These are phyloP conservation scores for Candida mattraensis DNA, from an alignment of 805 yeast genomes.

Conservation along the genomic window DNA sequence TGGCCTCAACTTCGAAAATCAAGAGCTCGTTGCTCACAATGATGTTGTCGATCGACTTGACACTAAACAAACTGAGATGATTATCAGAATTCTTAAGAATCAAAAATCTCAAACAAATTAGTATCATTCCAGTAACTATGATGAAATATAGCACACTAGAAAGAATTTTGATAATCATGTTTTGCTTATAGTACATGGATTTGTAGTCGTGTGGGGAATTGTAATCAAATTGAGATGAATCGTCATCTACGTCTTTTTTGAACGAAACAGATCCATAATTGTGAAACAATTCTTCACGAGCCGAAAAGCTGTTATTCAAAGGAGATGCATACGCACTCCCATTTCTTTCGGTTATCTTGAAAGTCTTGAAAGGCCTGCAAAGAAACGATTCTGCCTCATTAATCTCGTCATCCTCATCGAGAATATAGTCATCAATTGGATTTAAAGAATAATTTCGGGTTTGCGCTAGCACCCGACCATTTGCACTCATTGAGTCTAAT, in stretches of 20 bases:
- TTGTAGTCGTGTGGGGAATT: constrained; percentile 36
- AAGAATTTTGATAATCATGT: constrained; percentile 19
- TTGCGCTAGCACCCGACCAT: constrained; percentile 2
- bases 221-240: constrained; percentile 19
- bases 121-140: constrained; percentile 8
- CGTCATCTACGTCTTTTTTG: constrained; percentile 17
- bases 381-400: constrained; percentile 26
- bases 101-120: constrained; percentile 20
- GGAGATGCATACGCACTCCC: background rate
- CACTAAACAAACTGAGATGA: constrained; percentile 25
- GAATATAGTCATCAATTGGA: constrained; percentile 18
- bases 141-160: constrained; percentile 17
- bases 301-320: background rate
- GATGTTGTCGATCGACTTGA: constrained; percentile 28
- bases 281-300: constrained; percentile 7
- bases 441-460: constrained; percentile 12
- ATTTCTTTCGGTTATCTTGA: background rate
- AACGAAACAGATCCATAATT: constrained; percentile 16
- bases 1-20: constrained; percentile 31
- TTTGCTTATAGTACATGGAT: constrained; percentile 28
- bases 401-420: constrained; percentile 25
- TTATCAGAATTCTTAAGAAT: constrained; percentile 30
- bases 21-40: constrained; percentile 33
- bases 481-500: background rate
- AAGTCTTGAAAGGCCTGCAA: constrained; percentile 17